Percentiles rank a stretch among this genome's conserved stretches.
Evolutionary conservation across 768 basidiomycete species (phyloP).

Genomic region (Hypsizygus marmoreus): DNA sequence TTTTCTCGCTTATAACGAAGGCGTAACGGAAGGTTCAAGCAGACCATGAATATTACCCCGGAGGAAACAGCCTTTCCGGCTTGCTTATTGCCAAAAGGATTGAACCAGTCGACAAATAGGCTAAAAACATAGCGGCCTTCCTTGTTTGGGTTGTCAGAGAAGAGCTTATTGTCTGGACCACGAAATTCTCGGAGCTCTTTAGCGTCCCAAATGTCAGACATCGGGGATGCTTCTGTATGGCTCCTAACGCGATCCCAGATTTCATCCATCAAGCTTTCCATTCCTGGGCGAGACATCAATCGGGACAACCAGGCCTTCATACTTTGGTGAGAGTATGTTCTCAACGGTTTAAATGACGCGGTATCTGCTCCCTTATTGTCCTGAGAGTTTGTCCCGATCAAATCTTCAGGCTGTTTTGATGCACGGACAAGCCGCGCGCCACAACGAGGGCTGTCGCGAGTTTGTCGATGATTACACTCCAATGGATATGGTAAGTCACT

Average conservation of each 20-base stretch:
- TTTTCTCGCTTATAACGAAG: conserved; percentile 4
- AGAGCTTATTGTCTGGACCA: neutral
- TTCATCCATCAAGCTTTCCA: neutral
- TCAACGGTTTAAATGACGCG: too few relatives aligned
- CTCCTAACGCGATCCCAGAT: neutral
- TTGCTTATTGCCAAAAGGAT: neutral
- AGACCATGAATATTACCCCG: conserved; percentile 3
- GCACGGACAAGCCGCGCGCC: too few relatives aligned
- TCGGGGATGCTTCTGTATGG: too few relatives aligned
- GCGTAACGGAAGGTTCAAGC: conserved; percentile 1
- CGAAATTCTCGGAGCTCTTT: neutral
- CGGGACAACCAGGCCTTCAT: too few relatives aligned
- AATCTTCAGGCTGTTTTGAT: too few relatives aligned
- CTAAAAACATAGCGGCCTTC: neutral
- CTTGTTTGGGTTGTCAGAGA: neutral
- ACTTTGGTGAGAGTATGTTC: too few relatives aligned
- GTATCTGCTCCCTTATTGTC: too few relatives aligned
- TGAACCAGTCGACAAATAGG: conserved; percentile 1
- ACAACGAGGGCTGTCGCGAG: too few relatives aligned
- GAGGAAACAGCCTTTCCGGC: neutral
- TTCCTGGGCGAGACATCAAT: neutral
- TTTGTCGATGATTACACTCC: too few relatives aligned
- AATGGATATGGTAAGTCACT: too few relatives aligned
- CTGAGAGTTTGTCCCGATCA: too few relatives aligned
- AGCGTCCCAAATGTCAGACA: neutral